Conservation (phyloP, 2,329 filamentous ascomycete species). For the Calonectria multiphialidica region DNA sequence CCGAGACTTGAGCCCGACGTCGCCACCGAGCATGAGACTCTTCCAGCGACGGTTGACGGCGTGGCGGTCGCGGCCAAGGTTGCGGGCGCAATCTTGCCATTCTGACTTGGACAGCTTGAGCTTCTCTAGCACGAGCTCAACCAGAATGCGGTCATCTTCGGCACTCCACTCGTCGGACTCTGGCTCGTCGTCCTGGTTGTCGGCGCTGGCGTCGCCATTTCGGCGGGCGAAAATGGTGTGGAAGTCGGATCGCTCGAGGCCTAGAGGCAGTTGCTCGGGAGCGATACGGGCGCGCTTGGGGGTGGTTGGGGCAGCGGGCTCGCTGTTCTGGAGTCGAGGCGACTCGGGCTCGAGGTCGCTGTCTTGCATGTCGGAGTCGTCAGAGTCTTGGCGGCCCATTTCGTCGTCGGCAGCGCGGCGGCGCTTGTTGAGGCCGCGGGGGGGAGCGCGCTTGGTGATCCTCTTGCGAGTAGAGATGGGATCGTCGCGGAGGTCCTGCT, state of each 20-base stretch:
- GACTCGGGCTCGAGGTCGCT: slow-evolving; percentile 53
- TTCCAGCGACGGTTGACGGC: slow-evolving; percentile 72
- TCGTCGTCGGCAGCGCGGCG: slow-evolving; percentile 62
- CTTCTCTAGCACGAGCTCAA: slow-evolving; percentile 77
- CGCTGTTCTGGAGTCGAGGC: slow-evolving; percentile 13
- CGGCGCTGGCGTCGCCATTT: slow-evolving; percentile 48
- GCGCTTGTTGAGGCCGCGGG: slow-evolving; percentile 66
- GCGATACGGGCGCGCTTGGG: slow-evolving; percentile 72
- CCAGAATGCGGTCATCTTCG: slow-evolving; percentile 74
- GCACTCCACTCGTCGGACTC: slow-evolving; percentile 68
- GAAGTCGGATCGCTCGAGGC: slow-evolving; percentile 70
- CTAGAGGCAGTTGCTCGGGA: slow-evolving; percentile 70
- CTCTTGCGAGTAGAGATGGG: slow-evolving; percentile 55
- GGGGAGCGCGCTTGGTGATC: slow-evolving; percentile 64
- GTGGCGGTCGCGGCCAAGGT: slow-evolving; percentile 70
- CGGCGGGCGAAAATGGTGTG: slow-evolving; percentile 59
- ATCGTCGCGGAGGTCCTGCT: slow-evolving; percentile 42
- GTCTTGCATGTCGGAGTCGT: slow-evolving; percentile 44
- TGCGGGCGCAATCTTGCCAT: slow-evolving; percentile 76
- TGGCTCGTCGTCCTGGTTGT: slow-evolving; percentile 55
- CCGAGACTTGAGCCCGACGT: slow-evolving; percentile 68
- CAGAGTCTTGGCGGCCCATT: slow-evolving; percentile 54
- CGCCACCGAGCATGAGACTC: slow-evolving; percentile 69
- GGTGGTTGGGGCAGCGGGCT: slow-evolving; percentile 58
- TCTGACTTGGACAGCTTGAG: slow-evolving; percentile 73